A percentile compares a stretch with the other conserved stretches of the same genome.
phyloP scores from a whole-genome alignment of 768 basidiomycete species.

The Amylocystis lapponica region DNA sequence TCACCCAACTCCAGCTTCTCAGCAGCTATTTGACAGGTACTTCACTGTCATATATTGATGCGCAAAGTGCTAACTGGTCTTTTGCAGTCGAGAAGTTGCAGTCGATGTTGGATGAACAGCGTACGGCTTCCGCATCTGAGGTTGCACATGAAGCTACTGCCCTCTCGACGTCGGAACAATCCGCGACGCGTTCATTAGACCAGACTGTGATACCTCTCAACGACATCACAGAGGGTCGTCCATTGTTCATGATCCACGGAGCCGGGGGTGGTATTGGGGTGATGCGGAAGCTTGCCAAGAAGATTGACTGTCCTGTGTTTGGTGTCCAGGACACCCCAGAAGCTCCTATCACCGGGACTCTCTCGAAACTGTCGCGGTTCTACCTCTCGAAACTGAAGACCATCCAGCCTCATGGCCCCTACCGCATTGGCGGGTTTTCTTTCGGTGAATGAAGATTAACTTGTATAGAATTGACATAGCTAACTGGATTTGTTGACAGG shows the following conservation, averaged over 20 bases:
- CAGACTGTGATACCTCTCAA: conserved; percentile 5
- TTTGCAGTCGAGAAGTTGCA: not conserved
- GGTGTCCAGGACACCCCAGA: conserved; percentile 10
- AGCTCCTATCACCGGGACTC: conserved; percentile 6
- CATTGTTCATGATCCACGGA: conserved; percentile 11
- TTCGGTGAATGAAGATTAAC: not conserved
- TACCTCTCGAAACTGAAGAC: conserved; percentile 5
- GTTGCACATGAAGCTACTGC: too few relatives aligned
- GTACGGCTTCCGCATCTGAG: too few relatives aligned
- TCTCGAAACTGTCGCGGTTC: conserved; percentile 5
- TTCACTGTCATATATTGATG: not conserved
- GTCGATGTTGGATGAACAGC: conserved; percentile 2
- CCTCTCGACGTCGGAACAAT: too few relatives aligned
- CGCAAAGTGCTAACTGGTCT: not conserved
- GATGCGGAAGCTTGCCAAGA: conserved; percentile 7
- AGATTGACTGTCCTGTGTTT: conserved; percentile 5
- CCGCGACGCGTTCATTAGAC: not conserved
- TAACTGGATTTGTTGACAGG: not conserved
- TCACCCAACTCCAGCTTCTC: conserved; percentile 7
- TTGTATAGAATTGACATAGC: not conserved
- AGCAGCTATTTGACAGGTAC: conserved; percentile 8
- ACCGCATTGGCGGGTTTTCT: conserved; percentile 6
- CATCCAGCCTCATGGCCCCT: conserved; percentile 5
- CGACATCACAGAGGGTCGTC: conserved; percentile 3
- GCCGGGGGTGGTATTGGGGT: conserved; percentile 9